Conservation (phyloP, 2,329 filamentous ascomycete genomes). For the Cladosporium austrohemisphaericum region DNA sequence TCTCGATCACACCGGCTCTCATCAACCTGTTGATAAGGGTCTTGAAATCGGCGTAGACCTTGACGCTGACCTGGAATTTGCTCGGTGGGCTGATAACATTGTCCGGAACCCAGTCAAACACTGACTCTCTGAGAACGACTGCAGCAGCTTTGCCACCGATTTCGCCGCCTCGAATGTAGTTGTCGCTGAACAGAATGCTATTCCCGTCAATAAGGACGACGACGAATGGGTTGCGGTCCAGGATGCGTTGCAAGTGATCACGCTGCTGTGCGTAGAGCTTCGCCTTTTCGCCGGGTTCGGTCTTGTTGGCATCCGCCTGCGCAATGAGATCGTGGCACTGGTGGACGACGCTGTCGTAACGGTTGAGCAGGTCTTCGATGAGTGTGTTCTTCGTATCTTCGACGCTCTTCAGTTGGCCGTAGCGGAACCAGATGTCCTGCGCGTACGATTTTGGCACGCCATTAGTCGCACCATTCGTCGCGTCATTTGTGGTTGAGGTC, state of each 20-base stretch:
- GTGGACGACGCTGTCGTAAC: conserved; percentile 37
- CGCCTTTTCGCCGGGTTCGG: conserved; percentile 18
- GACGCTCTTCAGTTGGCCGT: conserved; percentile 29
- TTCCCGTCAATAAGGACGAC: conserved; percentile 61
- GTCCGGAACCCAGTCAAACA: conserved; percentile 42
- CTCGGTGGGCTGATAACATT: conserved; percentile 26
- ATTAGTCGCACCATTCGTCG: not conserved
- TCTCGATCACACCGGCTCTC: conserved; percentile 19
- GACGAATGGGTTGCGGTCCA: conserved; percentile 55
- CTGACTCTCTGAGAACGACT: conserved; percentile 47
- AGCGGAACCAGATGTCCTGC: conserved; percentile 29
- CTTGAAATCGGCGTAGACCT: conserved; percentile 45
- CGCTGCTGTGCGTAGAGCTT: conserved; percentile 20
- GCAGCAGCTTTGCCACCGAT: conserved; percentile 57
- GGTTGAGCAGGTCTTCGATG: conserved; percentile 38
- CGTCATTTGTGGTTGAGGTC: not conserved
- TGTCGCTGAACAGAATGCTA: conserved; percentile 46
- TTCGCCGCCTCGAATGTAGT: conserved; percentile 32
- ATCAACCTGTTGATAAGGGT: conserved; percentile 40
- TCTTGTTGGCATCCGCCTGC: conserved; percentile 27
- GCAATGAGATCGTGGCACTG: conserved; percentile 30
- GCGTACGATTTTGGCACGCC: conserved; percentile 2
- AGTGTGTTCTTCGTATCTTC: conserved; percentile 34
- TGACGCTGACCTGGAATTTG: conserved; percentile 46
- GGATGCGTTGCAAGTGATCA: conserved; percentile 5